phyloP scores from a whole-genome alignment of 176 grass and related monocot species.

The Pharus latifolius region DNA sequence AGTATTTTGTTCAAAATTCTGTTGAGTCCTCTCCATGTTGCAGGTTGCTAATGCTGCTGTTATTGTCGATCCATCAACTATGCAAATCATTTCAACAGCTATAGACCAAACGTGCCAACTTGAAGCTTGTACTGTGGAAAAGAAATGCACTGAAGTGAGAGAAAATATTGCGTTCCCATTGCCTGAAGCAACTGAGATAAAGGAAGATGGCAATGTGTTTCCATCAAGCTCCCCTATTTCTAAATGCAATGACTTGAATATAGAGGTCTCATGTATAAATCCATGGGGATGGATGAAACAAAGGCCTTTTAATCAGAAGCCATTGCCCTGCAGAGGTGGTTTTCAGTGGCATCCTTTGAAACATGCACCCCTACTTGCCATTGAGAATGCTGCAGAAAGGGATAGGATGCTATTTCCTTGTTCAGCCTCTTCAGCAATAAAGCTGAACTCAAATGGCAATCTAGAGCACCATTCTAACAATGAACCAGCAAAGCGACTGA shows the following conservation, averaged over 20 bases:
- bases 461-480: constrained; percentile 23
- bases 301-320: constrained; percentile 5
- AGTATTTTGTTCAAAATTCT: neutral
- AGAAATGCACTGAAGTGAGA: constrained; percentile 8
- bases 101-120: constrained; percentile 29
- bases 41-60: constrained; percentile 72
- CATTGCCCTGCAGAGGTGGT: constrained; percentile 11
- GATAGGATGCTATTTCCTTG: constrained; percentile 51
- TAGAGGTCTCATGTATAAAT: constrained; percentile 59
- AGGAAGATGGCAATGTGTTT: neutral
- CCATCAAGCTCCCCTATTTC: neutral
- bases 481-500: constrained; percentile 57
- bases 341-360: constrained; percentile 75
- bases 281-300: constrained; percentile 61
- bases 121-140: constrained; percentile 1
- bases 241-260: constrained; percentile 9
- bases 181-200: neutral
- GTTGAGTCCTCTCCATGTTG: neutral
- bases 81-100: constrained; percentile 61
- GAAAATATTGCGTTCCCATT: neutral
- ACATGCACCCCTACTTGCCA: constrained; percentile 82
- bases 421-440: neutral
- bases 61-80: constrained; percentile 69
- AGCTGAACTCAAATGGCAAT: constrained; percentile 8
- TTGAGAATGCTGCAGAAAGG: constrained; percentile 67